Conservation (phyloP, 371 early-diverging fungal genomes). For the Umbelopsis sp. region DNA sequence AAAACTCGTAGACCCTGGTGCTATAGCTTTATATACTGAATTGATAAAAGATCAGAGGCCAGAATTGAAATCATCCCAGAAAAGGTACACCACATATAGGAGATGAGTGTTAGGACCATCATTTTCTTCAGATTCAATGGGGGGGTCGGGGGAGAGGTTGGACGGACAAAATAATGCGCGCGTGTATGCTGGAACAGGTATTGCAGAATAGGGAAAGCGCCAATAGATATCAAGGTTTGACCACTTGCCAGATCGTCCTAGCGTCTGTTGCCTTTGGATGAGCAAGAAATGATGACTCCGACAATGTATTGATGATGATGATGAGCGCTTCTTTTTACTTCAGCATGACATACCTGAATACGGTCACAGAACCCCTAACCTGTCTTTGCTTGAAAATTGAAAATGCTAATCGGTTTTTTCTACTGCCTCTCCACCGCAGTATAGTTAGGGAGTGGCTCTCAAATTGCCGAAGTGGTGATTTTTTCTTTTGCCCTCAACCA, state of each 20-base stretch:
- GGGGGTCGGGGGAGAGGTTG: not conserved
- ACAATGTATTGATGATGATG: not conserved
- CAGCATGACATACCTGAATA: slow-evolving; percentile 1
- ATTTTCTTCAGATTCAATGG: not conserved
- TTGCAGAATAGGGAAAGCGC: slow-evolving; percentile 9
- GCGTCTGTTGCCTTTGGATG: not conserved
- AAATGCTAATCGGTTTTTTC: not conserved
- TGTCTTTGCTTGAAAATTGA: too few species aligned
- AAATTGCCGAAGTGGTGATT: too few species aligned
- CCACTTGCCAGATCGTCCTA: too few species aligned
- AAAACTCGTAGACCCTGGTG: slow-evolving; percentile 9
- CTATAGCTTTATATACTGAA: not conserved
- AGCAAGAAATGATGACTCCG: not conserved
- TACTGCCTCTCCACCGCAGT: not conserved
- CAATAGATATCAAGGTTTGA: not conserved
- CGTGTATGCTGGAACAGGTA: not conserved
- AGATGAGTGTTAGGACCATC: not conserved
- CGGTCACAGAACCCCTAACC: too few species aligned
- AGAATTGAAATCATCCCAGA: slow-evolving; percentile 15
- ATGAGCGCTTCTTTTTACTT: not conserved
- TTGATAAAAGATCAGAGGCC: slow-evolving; percentile 12
- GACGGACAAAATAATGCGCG: too few species aligned
- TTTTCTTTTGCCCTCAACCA: too few species aligned
- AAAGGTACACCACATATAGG: slow-evolving; percentile 4
- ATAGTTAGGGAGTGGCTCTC: too few species aligned